Base-by-base conservation (phyloP, 169 alveolate species). In the Plasmodium reichenowi region DNA sequence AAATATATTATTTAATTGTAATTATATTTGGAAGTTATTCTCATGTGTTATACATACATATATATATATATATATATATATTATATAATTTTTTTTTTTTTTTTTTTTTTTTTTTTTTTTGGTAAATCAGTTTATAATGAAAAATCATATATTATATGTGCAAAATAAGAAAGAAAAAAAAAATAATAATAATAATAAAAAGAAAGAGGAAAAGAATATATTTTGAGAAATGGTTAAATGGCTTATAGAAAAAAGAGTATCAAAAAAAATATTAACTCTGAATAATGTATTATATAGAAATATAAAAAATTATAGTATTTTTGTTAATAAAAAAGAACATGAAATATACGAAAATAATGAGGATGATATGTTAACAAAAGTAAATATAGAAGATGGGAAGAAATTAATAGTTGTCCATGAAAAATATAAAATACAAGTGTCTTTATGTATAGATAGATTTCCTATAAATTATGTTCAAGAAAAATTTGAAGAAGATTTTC, bases 381-480 rank as follows among this genome's bases (percentile, higher is more conserved):
- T 17, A 29, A 20, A 59, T 29, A 75, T 45, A 12, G 93, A 88
- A n/a, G 94, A 64, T 29, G 93, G 56, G 52, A 20, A 17, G 15
- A 83, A 83, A 24, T 52, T 52, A 43, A 83, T 83, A 56, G 29
- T 70, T 3, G 91, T 83, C 47, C 91, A 83, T 63, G 74, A 83
- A 8, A 83, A 83, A 63, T 83, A 83, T 63, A 83, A 83, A 70
- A 63, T 83, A n/a, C 91, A 83, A 83, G 54, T 83, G 7, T 54
- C 85, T 50, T 52, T 83, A 56, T 83, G 91, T 56, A 83, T 83
- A 32, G 91, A 83, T 73, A 67, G 91, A 68, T 83, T 83, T 32
- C 91, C 91, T 12, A 48, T 83, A 62, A 43, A 60, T 15, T 83
- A 68, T 83, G 73, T 58, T 62, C 86, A 68, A 32, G 86, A 83